phyloP scores from a whole-genome alignment of 2,329 filamentous ascomycete species.

The Sarocladiaceae sp. region DNA sequence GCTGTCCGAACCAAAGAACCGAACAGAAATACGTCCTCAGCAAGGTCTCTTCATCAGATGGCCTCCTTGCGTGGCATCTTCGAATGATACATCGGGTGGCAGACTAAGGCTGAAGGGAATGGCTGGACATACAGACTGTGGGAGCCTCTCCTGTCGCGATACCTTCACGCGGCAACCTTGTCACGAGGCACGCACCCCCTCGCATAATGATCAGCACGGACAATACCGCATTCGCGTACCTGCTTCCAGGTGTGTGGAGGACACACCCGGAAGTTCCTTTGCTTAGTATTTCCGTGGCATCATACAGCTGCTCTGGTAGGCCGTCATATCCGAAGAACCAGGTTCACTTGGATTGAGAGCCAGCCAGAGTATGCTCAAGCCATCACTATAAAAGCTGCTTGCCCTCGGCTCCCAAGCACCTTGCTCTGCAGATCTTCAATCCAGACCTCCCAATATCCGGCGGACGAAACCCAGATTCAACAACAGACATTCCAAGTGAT shows the following conservation, averaged over 20 bases:
- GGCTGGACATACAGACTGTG: not conserved
- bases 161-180: not conserved
- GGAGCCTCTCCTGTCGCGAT: not conserved
- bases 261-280: not conserved
- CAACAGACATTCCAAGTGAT: not conserved
- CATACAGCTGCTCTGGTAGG: not conserved
- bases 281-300: not conserved
- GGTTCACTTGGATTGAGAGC: not conserved
- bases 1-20: not conserved
- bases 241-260: not conserved
- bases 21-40: not conserved
- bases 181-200: not conserved
- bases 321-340: not conserved
- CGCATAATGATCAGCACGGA: slow-evolving; percentile 6
- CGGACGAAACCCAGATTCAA: not conserved
- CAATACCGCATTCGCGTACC: slow-evolving; percentile 4
- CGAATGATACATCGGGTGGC: not conserved
- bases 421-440: not conserved
- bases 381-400: not conserved
- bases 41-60: not conserved
- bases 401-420: not conserved
- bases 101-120: not conserved
- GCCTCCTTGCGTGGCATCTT: not conserved
- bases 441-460: not conserved
- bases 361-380: not conserved